Evolutionary conservation across 371 early-diverging fungal species (phyloP), one percentile per base, ranked within the genome.

Genomic region (Lichtheimia ornata): DNA sequence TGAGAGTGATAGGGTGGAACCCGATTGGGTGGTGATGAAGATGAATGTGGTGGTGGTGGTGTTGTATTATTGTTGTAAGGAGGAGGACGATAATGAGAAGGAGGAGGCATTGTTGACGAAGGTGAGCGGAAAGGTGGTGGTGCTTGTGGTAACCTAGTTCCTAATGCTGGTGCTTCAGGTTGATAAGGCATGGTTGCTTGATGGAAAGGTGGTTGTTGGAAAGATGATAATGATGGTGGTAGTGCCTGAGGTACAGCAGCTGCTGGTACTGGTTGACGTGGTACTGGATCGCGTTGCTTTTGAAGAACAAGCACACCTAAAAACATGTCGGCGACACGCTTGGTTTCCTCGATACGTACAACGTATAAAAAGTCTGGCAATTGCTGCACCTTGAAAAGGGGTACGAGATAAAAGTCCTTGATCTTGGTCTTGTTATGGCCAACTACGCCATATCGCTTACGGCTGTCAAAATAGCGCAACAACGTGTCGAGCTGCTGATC

Each of bases 371-470:
- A 88, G 54, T 72, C 68, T 2, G 91, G 91, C 11, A 89, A 63
- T 6, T 79, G 64, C 14, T 81, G 81, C 1, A 61, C 72, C 35
- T 77, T 74, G 40, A 70, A 70, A 7, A 90, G 58, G 17, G 91
- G 90, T 6, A 89, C 77, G 17, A 92, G 24, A 62, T 92, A 92
- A 81, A 92, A 86, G 59, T 92, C 92, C 66, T 89, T 91, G 45
- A 91, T 80, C 22, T 70, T 77, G 5, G 82, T 76, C 50, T 82
- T 84, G 63, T 84, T 82, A 42, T 87, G 84, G 2, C 85, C 88
- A 4, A 92, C 83, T 0, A 92, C 92, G 5, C 88, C 92, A 65
- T 81, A 86, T 53, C 91, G 78, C 6, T 74, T 52, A 59, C 86
- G 80, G 12, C 78, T 69, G 13, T 78, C 65, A 52, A 92, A 87